These are phyloP conservation scores for Trametes gibbosa DNA, from an alignment of 768 basidiomycete species.

Conservation along the genomic window DNA sequence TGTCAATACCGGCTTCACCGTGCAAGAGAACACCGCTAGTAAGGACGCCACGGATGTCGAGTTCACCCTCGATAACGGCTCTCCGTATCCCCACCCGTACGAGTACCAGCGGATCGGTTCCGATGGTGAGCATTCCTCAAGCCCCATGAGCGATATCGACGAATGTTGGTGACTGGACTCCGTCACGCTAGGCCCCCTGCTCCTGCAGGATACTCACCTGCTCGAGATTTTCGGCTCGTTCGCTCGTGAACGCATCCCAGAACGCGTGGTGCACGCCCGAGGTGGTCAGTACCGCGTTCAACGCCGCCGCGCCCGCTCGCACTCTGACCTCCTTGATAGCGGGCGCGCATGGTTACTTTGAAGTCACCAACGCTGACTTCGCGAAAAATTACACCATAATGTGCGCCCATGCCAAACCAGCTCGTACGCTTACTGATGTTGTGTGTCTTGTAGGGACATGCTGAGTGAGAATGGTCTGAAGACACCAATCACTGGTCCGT, in stretches of 20 bases:
- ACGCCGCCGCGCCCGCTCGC: neutral
- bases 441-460: slow-evolving; percentile 31
- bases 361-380: slow-evolving; percentile 47
- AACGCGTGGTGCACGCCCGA: slow-evolving; percentile 36
- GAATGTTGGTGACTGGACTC: neutral
- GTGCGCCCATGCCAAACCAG: slow-evolving; percentile 24
- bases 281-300: slow-evolving; percentile 21
- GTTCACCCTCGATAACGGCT: slow-evolving; percentile 24
- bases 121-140: slow-evolving; percentile 17
- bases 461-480: slow-evolving; percentile 34
- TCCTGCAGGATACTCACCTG: slow-evolving; percentile 25
- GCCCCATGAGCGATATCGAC: neutral
- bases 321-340: slow-evolving; percentile 13
- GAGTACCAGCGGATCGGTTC: slow-evolving; percentile 24
- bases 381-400: slow-evolving; percentile 35
- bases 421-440: slow-evolving; percentile 17
- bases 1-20: slow-evolving; percentile 17
- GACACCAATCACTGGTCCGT: slow-evolving; percentile 33
- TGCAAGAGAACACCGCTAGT: slow-evolving; percentile 20
- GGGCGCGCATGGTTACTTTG: slow-evolving; percentile 53
- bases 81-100: slow-evolving; percentile 25
- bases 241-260: slow-evolving; percentile 30
- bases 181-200: slow-evolving; percentile 17
- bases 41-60: slow-evolving; percentile 20
- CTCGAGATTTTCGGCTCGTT: slow-evolving; percentile 25